Base-by-base conservation (phyloP, 495 filamentous ascomycete species). In the Penicillium cinerascens region DNA sequence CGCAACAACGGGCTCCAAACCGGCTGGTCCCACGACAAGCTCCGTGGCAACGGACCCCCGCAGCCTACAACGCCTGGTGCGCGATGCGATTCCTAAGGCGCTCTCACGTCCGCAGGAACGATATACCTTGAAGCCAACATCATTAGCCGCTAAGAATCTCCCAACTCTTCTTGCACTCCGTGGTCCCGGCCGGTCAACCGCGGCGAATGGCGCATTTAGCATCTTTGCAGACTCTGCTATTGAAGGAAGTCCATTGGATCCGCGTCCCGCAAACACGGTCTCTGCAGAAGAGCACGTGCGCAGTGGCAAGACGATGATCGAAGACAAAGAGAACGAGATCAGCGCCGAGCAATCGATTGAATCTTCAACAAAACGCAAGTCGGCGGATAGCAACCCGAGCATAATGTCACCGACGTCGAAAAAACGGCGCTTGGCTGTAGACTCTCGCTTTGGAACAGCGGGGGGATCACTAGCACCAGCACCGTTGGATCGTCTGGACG, bases 61-160 rank as follows among this genome's bases (percentile, higher is more conserved):
- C n/a, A 83, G 76, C 46, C 73, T 95, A 3, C 81, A 83, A 37
- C 82, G 80, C n/a, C 65, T 89, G 0, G 79, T 92, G 6, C 71
- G 87, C 8, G 83, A 88, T 44, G 85, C 86, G 1, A 80, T 96
- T 3, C 89, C 90, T 0, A 87, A 87, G 56, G 89, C 89, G 6
- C 75, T 95, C 20, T 89, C 86, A 1, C 73, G 82, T 3, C 84
- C 80, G 10, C 77, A 85, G n/a, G 74, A 84, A 49, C 74, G 88
- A 16, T 90, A 87, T 49, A 73, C 78, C 2, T 67, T 96, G 0
- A 76, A 83, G 50, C 56, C 77, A 1, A 91, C 88, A 4, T 80
- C 73, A 16, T 63, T 96, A 21, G 78, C 78, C 2, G 86, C 88
- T 15, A 82, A 82, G 59, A 88, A 84, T 47, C 71, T 96, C 4